Evolutionary conservation across 1,284 basidiomycete genomes (phyloP), one percentile per base, ranked within the genome.

Genomic region (Pseudozyma flocculosa): DNA sequence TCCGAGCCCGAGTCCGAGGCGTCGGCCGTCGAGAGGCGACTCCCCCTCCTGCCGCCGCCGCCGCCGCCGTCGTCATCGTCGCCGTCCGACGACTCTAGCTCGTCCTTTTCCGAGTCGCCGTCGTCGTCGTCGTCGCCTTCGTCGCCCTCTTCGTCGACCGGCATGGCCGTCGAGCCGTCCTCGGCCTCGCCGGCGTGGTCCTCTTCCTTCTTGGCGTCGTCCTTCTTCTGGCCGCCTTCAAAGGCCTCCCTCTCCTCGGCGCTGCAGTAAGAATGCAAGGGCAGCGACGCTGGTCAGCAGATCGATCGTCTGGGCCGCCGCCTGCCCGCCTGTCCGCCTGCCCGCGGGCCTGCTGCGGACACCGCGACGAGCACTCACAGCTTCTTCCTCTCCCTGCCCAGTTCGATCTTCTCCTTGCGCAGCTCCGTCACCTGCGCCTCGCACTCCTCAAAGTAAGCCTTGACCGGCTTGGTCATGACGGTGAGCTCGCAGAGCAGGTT

Each of bases 401-500:
- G 85, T 66, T 98, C 94, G 34, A 94, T 90, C 78, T 93, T 90
- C 78, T 94, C 91, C 80, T 98, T 98, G 62, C 94, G 82, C 45
- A 95, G 82, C 40, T 92, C 89, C 11, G 95, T 97, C 55, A 98
- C 80, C 62, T 88, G 86, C 64, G 88, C 84, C 71, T 93, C 92
- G 70, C 89, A 91, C 48, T 86, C 84, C 69, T 98, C 95, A 84
- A 97, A 89, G 72, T 89, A 90, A 13, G 83, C 80, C 73, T 93
- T 89, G 40, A 96, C 85, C 4, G 85, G 83, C 75, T 90, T 92
- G 78, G 90, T 94, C 42, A 92, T 90, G 24, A 92, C 86, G 0
- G 88, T 92, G 45, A 93, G 80, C 74, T 94, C 89, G 79, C 88
- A 89, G 80, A 98, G 83, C 80, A 94, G 96, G 10, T 85, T 82